phyloP scores from a whole-genome alignment of 306 rosid genomes.

The Malus orientalis region DNA sequence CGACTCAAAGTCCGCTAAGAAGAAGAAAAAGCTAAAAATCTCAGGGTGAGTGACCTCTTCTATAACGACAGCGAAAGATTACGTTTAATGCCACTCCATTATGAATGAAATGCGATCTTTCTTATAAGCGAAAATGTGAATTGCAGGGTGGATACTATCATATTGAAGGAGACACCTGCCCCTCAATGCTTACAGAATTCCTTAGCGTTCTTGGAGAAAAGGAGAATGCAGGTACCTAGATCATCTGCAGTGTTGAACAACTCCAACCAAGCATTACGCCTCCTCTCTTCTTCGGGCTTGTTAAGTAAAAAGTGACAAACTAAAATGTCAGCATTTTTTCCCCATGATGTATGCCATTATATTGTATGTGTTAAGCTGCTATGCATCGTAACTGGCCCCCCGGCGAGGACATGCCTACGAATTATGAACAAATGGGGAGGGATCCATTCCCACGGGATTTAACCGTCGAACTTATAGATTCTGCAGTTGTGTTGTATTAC shows the following conservation, averaged over 20 bases:
- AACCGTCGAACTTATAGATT: neutral
- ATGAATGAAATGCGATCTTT: neutral
- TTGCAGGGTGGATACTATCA: conserved; percentile 55
- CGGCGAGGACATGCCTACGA: neutral
- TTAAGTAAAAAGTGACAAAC: conserved; percentile 26
- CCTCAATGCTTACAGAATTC: conserved; percentile 61
- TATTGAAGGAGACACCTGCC: conserved; percentile 47
- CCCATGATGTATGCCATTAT: neutral
- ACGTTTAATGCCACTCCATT: neutral
- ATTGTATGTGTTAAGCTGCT: neutral
- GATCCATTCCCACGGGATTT: neutral
- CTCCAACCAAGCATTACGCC: conserved; percentile 72
- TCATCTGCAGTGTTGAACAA: conserved; percentile 72
- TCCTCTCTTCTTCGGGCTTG: conserved; percentile 57
- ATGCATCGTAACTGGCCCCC: neutral
- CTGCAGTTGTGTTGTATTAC: neutral
- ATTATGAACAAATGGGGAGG: neutral
- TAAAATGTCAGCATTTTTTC: neutral
- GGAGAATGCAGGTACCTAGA: conserved; percentile 62
- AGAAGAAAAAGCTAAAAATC: conserved; percentile 48
- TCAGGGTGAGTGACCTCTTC: conserved; percentile 44
- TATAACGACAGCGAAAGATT: neutral
- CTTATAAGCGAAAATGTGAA: conserved; percentile 2
- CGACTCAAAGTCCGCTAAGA: conserved; percentile 32
- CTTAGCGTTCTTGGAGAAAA: conserved; percentile 67